Percentiles rank a stretch among this genome's conserved stretches.
Conservation (phyloP, 2,329 filamentous ascomycete genomes). For the Chlorencoelia australis region DNA sequence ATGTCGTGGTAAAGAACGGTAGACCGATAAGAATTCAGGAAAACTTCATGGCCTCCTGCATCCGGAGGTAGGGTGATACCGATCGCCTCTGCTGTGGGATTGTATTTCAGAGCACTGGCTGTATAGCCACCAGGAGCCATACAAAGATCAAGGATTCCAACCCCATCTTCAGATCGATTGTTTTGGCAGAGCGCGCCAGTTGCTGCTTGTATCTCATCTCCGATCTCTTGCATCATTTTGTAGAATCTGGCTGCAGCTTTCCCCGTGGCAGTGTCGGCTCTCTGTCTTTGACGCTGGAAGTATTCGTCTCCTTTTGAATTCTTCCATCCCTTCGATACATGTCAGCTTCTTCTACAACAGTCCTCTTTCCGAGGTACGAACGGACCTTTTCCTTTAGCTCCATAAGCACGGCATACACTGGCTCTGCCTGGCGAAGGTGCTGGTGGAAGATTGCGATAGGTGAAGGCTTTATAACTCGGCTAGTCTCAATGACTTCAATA, state of each 20-base stretch:
- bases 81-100: constrained; percentile 7
- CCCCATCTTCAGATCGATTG: background rate
- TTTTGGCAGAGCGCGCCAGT: constrained; percentile 8
- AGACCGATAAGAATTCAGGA: constrained; percentile 4
- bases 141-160: constrained; percentile 22
- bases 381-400: too few relatives aligned
- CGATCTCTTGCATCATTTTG: constrained; percentile 35
- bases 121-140: constrained; percentile 18
- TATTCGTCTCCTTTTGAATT: constrained; percentile 32
- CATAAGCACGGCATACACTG: too few relatives aligned
- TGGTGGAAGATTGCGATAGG: too few relatives aligned
- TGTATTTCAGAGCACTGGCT: constrained; percentile 5
- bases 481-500: too few relatives aligned
- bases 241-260: constrained; percentile 28
- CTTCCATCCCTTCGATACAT: too few relatives aligned
- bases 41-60: constrained; percentile 17
- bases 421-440: too few relatives aligned
- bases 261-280: constrained; percentile 27
- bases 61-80: constrained; percentile 15
- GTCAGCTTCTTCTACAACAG: too few relatives aligned
- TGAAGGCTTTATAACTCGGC: too few relatives aligned
- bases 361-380: too few relatives aligned
- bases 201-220: constrained; percentile 30
- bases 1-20: constrained; percentile 9
- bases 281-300: constrained; percentile 32